phyloP scores from a whole-genome alignment of 2,329 filamentous ascomycete genomes.

The Trichoderma lentiforme region DNA sequence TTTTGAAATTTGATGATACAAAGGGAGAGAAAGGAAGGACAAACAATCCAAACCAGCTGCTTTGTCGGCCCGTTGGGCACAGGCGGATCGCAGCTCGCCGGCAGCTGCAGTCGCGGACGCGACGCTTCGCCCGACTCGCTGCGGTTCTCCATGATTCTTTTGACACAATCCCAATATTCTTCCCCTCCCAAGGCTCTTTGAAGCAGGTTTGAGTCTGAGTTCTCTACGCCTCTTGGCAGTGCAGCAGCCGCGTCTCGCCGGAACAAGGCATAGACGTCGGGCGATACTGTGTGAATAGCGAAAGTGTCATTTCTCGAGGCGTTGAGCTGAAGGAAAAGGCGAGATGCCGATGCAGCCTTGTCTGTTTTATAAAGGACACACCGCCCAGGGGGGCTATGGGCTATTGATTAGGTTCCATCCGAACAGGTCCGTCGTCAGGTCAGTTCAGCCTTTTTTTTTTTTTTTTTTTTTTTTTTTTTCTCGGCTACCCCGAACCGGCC shows the following conservation, averaged over 20 bases:
- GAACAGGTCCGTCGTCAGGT: not conserved
- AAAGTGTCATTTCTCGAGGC: not conserved
- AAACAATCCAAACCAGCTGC: conserved; percentile 84
- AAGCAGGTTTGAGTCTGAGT: not conserved
- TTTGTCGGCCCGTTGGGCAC: conserved; percentile 64
- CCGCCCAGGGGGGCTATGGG: not conserved
- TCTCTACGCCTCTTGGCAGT: not conserved
- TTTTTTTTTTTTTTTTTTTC: not conserved
- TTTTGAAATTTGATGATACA: not conserved
- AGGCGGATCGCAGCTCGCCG: conserved; percentile 82
- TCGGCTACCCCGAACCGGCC: not conserved
- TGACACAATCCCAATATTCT: not conserved
- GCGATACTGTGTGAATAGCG: conserved; percentile 12
- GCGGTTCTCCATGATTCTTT: not conserved
- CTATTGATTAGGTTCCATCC: not conserved
- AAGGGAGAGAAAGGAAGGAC: conserved; percentile 30
- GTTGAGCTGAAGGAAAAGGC: not conserved
- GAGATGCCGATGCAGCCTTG: not conserved
- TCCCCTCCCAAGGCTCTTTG: not conserved
- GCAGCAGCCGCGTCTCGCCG: not conserved
- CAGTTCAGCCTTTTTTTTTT: not conserved
- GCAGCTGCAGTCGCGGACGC: conserved; percentile 51
- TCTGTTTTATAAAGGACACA: not conserved
- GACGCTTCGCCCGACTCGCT: conserved; percentile 21
- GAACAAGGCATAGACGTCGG: not conserved